Conservation (phyloP, 2,329 filamentous ascomycete species). For the Monosporascus sp. region DNA sequence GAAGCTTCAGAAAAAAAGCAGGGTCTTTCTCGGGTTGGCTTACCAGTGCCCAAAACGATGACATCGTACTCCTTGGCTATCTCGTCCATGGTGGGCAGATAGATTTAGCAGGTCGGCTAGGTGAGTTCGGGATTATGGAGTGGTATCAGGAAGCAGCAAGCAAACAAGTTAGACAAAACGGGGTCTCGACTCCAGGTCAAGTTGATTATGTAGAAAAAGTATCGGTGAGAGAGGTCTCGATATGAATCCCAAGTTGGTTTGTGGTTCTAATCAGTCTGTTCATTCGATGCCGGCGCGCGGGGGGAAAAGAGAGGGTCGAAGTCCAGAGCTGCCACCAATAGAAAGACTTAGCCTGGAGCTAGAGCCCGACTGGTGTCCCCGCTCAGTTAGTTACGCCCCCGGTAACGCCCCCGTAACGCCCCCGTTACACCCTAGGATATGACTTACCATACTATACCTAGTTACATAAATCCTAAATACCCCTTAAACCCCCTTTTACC, state of each 20-base stretch:
- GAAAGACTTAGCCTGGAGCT: not conserved
- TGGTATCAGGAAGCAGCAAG: conserved; percentile 7
- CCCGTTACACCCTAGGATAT: not conserved
- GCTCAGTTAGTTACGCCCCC: too few species aligned
- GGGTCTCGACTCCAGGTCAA: conserved; percentile 19
- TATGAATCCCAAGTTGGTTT: not conserved
- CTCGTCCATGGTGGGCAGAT: conserved; percentile 72
- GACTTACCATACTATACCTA: not conserved
- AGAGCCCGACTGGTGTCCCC: too few species aligned
- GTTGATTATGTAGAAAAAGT: conserved; percentile 14
- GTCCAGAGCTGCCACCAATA: not conserved
- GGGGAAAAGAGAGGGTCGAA: not conserved
- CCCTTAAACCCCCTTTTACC: not conserved
- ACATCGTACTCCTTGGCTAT: conserved; percentile 98
- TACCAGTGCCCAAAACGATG: conserved; percentile 96
- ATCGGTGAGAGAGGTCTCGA: conserved; percentile 24
- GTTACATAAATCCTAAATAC: not conserved
- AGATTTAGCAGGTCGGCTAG: too few species aligned
- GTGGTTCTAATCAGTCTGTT: not conserved
- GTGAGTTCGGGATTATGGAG: conserved; percentile 15
- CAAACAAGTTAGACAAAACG: not conserved
- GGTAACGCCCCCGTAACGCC: not conserved
- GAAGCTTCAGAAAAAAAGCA: conserved; percentile 21
- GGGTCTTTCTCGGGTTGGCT: conserved; percentile 21
- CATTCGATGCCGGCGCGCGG: not conserved